Conservation (phyloP, 2,329 filamentous ascomycete species). For the Botrytis squamosa region DNA sequence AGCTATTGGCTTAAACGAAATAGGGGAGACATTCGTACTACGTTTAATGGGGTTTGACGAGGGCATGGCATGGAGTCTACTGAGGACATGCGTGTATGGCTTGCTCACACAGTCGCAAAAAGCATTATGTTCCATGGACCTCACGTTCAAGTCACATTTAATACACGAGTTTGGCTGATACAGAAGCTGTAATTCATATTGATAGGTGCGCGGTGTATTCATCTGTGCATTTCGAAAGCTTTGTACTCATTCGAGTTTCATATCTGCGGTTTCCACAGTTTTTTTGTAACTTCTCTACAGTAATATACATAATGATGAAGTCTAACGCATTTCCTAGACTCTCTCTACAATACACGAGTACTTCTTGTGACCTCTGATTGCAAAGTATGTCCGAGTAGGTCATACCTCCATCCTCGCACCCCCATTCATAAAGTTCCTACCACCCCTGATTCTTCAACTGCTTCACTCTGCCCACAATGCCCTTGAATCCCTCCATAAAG, state of each 20-base stretch:
- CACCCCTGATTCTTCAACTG: slow-evolving; percentile 76
- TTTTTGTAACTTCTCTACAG: slow-evolving; percentile 6
- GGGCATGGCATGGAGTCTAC: neutral
- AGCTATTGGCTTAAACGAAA: neutral
- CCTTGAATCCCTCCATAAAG: slow-evolving; percentile 68
- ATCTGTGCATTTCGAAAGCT: neutral
- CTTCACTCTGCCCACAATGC: slow-evolving; percentile 61
- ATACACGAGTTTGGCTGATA: neutral
- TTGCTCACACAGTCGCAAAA: neutral
- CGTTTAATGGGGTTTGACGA: neutral
- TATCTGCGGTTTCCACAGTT: neutral
- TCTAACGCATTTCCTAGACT: neutral
- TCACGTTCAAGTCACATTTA: neutral
- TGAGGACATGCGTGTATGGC: neutral
- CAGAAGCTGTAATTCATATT: neutral
- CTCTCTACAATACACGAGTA: neutral
- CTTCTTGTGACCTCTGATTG: neutral
- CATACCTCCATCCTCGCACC: slow-evolving; percentile 21
- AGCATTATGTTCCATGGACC: neutral
- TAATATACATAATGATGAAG: slow-evolving; percentile 13
- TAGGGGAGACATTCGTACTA: neutral
- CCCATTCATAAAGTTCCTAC: slow-evolving; percentile 47
- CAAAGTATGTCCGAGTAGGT: slow-evolving; percentile 15
- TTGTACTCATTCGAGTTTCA: neutral
- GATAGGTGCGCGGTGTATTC: neutral